Evolutionary conservation across 1,284 basidiomycete species (phyloP).

Genomic region (Austroboletus novae-zelandiae): DNA sequence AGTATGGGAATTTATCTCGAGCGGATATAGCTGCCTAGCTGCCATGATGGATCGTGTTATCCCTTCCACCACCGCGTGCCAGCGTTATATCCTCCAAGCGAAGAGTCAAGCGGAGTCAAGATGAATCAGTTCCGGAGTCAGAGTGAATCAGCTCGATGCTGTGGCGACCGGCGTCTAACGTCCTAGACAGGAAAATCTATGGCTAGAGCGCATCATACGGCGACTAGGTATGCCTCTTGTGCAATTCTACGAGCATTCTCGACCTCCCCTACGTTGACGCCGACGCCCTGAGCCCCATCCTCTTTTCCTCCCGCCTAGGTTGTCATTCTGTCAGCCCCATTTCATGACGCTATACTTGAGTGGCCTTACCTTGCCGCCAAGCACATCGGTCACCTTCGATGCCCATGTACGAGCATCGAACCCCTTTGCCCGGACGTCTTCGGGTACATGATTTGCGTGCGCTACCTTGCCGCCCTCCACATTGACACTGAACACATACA

Average conservation of each 20-base stretch:
- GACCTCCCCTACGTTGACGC: conserved; percentile 62
- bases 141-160: background rate
- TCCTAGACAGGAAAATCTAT: background rate
- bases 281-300: conserved; percentile 86
- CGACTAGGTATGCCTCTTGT: conserved; percentile 39
- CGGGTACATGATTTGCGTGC: conserved; percentile 86
- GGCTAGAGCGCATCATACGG: background rate
- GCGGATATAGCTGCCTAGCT: conserved; percentile 36
- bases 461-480: conserved; percentile 71
- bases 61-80: background rate
- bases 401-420: conserved; percentile 87
- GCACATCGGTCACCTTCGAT: conserved; percentile 65
- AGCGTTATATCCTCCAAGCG: background rate
- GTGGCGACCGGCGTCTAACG: no score
- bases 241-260: conserved; percentile 70
- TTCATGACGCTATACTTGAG: background rate
- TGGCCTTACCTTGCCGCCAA: conserved; percentile 80
- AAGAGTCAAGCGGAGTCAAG: background rate
- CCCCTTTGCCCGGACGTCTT: conserved; percentile 56
- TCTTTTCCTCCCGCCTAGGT: conserved; percentile 87
- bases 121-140: conserved; percentile 5
- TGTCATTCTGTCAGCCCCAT: conserved; percentile 12
- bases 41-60: conserved; percentile 13
- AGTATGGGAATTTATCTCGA: conserved; percentile 43
- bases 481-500: conserved; percentile 88